Percentiles rank a stretch among this genome's conserved stretches.
phyloP scores from a whole-genome alignment of 2,329 filamentous ascomycete species.

The Albophoma yamanashiensis region DNA sequence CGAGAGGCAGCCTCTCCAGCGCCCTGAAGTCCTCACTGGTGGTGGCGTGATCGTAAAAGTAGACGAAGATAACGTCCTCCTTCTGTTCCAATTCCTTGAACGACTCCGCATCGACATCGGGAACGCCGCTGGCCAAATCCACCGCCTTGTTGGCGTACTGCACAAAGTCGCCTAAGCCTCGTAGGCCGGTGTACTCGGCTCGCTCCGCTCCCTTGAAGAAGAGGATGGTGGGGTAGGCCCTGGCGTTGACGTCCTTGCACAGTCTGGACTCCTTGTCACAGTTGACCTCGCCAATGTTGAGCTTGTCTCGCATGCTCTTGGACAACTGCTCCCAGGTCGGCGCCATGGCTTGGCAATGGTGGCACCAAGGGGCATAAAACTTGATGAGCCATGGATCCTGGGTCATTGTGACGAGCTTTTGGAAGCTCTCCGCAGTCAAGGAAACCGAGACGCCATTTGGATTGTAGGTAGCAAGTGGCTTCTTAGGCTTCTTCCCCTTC shows the following conservation, averaged over 20 bases:
- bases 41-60: slow-evolving; percentile 95
- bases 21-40: slow-evolving; percentile 86
- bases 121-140: slow-evolving; percentile 64
- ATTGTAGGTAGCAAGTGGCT: slow-evolving; percentile 52
- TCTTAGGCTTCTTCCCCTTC: slow-evolving; percentile 31
- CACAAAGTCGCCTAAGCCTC: slow-evolving; percentile 83
- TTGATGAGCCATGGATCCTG: slow-evolving; percentile 97
- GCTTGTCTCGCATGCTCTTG: slow-evolving; percentile 77
- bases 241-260: slow-evolving; percentile 82
- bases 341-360: slow-evolving; percentile 87
- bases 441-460: slow-evolving; percentile 62
- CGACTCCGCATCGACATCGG: slow-evolving; percentile 64
- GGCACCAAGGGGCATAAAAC: slow-evolving; percentile 96
- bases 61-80: slow-evolving; percentile 92
- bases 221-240: slow-evolving; percentile 76
- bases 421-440: slow-evolving; percentile 77
- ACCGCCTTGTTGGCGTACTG: slow-evolving; percentile 80
- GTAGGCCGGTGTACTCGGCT: slow-evolving; percentile 84
- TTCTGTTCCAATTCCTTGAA: slow-evolving; percentile 82
- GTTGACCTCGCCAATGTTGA: slow-evolving; percentile 94
- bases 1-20: slow-evolving; percentile 75
- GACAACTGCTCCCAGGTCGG: slow-evolving; percentile 84
- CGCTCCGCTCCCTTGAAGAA: slow-evolving; percentile 90
- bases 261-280: slow-evolving; percentile 76
- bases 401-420: slow-evolving; percentile 73